phyloP scores from a whole-genome alignment of 2,329 filamentous ascomycete genomes.

The Pseudopyricularia javanii region DNA sequence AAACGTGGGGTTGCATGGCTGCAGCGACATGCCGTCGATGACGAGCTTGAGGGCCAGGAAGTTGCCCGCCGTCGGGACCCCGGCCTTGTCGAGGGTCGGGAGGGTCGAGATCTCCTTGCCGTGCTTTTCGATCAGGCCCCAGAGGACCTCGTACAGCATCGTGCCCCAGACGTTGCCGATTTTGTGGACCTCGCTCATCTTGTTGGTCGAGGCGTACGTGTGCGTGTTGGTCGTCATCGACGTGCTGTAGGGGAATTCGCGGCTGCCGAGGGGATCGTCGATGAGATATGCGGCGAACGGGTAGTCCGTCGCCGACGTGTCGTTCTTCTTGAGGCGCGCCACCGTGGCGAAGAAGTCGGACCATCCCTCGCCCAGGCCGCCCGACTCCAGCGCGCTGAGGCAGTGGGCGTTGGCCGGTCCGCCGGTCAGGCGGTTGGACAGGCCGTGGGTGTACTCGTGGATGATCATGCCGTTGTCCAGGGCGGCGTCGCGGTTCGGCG shows the following conservation, averaged over 20 bases:
- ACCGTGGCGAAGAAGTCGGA: slow-evolving; percentile 41
- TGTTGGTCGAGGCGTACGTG: slow-evolving; percentile 32
- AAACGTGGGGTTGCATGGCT: slow-evolving; percentile 44
- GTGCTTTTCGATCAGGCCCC: slow-evolving; percentile 44
- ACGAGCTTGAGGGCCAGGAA: slow-evolving; percentile 40
- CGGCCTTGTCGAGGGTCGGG: slow-evolving; percentile 26
- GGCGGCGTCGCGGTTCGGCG: slow-evolving; percentile 36
- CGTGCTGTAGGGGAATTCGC: slow-evolving; percentile 38
- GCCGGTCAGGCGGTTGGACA: slow-evolving; percentile 46
- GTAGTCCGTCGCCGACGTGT: slow-evolving; percentile 33
- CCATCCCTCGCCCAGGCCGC: slow-evolving; percentile 49
- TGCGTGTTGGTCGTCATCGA: slow-evolving; percentile 33
- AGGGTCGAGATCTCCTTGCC: slow-evolving; percentile 31
- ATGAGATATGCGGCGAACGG: slow-evolving; percentile 36
- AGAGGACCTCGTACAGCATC: slow-evolving; percentile 42
- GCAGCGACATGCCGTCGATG: slow-evolving; percentile 36
- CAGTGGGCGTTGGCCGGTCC: slow-evolving; percentile 41
- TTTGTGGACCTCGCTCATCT: slow-evolving; percentile 25
- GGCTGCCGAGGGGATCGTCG: slow-evolving; percentile 30
- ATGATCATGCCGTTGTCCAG: slow-evolving; percentile 49
- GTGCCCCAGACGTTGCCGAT: slow-evolving; percentile 40
- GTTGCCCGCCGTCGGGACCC: slow-evolving; percentile 38
- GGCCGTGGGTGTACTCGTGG: slow-evolving; percentile 44
- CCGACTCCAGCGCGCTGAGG: slow-evolving; percentile 30
- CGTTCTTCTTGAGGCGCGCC: slow-evolving; percentile 29